A percentile compares a stretch with the other conserved stretches of the same genome.
phyloP scores from a whole-genome alignment of 2,329 filamentous ascomycete species.

The Alternaria brassicicola region DNA sequence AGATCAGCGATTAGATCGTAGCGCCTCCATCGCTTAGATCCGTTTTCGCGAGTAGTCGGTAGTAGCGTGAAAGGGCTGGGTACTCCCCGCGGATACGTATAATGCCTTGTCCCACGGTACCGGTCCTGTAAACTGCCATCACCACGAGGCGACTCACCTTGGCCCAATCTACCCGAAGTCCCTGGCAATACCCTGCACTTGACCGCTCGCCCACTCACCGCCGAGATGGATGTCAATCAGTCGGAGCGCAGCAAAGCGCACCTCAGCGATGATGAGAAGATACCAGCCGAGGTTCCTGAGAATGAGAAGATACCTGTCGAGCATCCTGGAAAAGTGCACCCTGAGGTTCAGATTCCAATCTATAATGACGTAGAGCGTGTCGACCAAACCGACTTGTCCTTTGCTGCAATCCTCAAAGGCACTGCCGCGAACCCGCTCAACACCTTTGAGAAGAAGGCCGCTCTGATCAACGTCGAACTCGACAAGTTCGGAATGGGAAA shows the following conservation, averaged over 20 bases:
- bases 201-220: not conserved
- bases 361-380: constrained; percentile 37
- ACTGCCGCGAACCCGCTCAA: constrained; percentile 35
- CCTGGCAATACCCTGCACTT: not conserved
- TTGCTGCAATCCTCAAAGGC: constrained; percentile 35
- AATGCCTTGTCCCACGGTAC: constrained; percentile 15
- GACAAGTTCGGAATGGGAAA: constrained; percentile 39
- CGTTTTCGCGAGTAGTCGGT: constrained; percentile 15
- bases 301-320: constrained; percentile 6
- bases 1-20: constrained; percentile 15
- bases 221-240: constrained; percentile 12
- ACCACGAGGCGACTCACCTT: constrained; percentile 5
- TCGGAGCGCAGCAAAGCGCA: not conserved
- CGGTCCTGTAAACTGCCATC: not conserved
- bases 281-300: not conserved
- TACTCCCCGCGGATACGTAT: constrained; percentile 17
- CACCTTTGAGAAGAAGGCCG: constrained; percentile 41
- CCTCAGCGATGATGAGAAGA: constrained; percentile 2
- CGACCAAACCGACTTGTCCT: constrained; percentile 30
- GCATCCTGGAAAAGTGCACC: constrained; percentile 5
- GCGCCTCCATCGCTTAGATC: constrained; percentile 24
- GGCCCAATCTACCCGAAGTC: constrained; percentile 9
- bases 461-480: constrained; percentile 38
- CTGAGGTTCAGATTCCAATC: constrained; percentile 29
- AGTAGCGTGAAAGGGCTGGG: constrained; percentile 6